phyloP scores from a whole-genome alignment of 495 filamentous ascomycete species.

The Penicillium longicatenatum region DNA sequence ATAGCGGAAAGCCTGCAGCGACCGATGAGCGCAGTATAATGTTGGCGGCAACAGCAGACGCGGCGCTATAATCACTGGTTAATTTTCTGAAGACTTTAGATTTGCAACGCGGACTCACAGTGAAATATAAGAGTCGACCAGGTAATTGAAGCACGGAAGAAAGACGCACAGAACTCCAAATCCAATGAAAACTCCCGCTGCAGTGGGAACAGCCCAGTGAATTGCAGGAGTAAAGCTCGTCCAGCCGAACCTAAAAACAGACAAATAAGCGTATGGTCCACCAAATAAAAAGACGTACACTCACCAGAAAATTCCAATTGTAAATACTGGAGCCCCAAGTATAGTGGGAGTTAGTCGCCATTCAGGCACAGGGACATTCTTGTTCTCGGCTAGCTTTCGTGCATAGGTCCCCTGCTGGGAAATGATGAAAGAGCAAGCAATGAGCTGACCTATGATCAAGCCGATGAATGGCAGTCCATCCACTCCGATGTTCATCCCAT shows the following conservation, averaged over 20 bases:
- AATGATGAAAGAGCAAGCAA: constrained; percentile 33
- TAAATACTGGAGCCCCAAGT: constrained; percentile 51
- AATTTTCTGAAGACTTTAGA: background rate
- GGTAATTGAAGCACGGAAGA: constrained; percentile 43
- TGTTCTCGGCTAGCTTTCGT: constrained; percentile 33
- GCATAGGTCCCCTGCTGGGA: constrained; percentile 32
- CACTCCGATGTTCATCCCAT: constrained; percentile 39
- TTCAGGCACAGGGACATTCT: constrained; percentile 37
- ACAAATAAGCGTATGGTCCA: background rate
- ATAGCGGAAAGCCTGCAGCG: constrained; percentile 81
- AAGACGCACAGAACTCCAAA: constrained; percentile 43
- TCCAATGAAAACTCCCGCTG: constrained; percentile 35
- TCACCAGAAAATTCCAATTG: constrained; percentile 59
- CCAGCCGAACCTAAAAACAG: constrained; percentile 42
- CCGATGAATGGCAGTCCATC: constrained; percentile 42
- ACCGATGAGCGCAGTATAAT: constrained; percentile 80
- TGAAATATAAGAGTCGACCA: constrained; percentile 56
- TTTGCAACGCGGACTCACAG: constrained; percentile 56
- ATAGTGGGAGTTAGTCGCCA: constrained; percentile 49
- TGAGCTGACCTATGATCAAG: constrained; percentile 36
- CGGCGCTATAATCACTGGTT: constrained; percentile 52
- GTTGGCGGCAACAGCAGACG: constrained; percentile 86
- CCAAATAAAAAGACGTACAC: background rate
- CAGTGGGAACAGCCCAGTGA: constrained; percentile 37
- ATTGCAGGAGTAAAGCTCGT: constrained; percentile 37